Evolutionary conservation across 2,329 filamentous ascomycete genomes (phyloP).

Genomic region (Exserohilum turcica): DNA sequence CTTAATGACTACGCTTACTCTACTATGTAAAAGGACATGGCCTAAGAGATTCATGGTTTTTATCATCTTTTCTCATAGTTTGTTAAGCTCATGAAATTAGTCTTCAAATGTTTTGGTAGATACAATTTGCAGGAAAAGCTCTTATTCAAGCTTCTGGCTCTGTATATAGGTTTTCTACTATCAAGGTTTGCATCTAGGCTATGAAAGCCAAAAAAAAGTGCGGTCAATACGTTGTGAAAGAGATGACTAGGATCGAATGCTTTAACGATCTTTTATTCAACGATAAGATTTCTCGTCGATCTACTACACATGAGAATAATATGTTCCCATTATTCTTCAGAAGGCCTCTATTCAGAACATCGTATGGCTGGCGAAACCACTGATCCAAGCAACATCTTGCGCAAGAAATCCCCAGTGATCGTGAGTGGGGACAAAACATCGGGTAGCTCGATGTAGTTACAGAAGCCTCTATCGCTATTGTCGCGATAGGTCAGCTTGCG

Average conservation of each 20-base stretch:
- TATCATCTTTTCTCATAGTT: not conserved
- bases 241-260: constrained; percentile 2
- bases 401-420: constrained; percentile 1
- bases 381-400: constrained; percentile 1
- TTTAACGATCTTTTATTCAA: constrained; percentile 1
- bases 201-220: constrained; percentile 2
- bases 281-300: not conserved
- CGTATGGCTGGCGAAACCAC: not conserved
- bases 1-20: no score
- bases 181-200: not conserved
- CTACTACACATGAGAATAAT: no score
- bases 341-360: no score
- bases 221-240: constrained; percentile 2
- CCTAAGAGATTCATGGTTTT: no score
- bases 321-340: no score
- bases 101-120: not conserved
- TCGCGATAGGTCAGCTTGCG: not conserved
- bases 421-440: not conserved
- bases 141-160: no score
- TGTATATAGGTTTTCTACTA: no score
- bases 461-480: constrained; percentile 4
- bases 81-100: not conserved
- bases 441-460: constrained; percentile 4
- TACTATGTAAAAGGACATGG: no score
- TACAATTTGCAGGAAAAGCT: constrained; percentile 4